Evolutionary conservation across 257 asterid genomes (phyloP).

Genomic region (Forsythia viridissima): DNA sequence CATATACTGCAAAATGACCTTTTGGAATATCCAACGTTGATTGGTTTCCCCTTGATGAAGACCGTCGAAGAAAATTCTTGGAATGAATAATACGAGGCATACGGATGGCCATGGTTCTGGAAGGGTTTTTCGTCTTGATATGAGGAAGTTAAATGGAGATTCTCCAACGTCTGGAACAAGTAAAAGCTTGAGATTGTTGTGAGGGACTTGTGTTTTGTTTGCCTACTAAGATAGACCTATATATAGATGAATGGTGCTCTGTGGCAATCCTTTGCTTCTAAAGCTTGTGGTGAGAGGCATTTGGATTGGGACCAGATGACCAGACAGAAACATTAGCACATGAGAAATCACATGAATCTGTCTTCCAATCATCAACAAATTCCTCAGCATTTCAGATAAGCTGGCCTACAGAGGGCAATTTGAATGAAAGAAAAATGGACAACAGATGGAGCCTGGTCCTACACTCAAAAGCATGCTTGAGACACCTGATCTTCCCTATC

Average conservation of each 20-base stretch:
- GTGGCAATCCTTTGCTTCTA: background rate
- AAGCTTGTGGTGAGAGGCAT: background rate
- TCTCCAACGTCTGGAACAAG: background rate
- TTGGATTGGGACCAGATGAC: background rate
- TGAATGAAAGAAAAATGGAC: background rate
- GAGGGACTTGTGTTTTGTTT: background rate
- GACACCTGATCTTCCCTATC: background rate
- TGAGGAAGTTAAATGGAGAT: background rate
- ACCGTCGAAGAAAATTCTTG: background rate
- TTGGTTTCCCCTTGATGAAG: background rate
- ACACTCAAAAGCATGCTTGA: background rate
- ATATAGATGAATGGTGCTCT: background rate
- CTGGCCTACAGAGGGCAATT: background rate
- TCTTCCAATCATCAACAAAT: background rate
- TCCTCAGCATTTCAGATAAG: background rate
- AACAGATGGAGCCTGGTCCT: background rate
- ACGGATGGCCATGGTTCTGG: constrained; percentile 1
- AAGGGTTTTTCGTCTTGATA: background rate
- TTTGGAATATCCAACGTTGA: constrained; percentile 29
- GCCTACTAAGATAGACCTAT: background rate
- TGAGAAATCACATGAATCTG: constrained; percentile 36
- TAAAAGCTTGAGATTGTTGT: background rate
- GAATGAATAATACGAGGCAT: constrained; percentile 7
- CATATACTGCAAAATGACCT: constrained; percentile 46
- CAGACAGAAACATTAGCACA: constrained; percentile 27